phyloP scores from a whole-genome alignment of 176 grass and related monocot genomes.

The Echinochloa phyllopogon region DNA sequence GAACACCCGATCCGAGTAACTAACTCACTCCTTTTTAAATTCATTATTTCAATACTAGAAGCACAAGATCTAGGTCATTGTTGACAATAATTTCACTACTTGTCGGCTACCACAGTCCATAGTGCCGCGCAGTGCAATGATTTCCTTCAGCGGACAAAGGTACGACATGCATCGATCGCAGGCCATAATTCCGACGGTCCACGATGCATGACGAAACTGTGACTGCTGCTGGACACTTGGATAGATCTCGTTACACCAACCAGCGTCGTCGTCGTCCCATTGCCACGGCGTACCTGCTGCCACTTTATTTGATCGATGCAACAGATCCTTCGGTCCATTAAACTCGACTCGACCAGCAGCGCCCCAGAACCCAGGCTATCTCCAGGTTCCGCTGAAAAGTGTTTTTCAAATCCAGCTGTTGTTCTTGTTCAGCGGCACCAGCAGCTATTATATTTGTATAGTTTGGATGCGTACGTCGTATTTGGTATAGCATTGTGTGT shows the following conservation, averaged over 20 bases:
- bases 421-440: not conserved
- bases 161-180: not conserved
- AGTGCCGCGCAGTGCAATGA: not conserved
- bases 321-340: slow-evolving; percentile 45
- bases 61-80: not conserved
- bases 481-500: not conserved
- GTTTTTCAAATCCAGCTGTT: not conserved
- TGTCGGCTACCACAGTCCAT: not conserved
- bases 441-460: not conserved
- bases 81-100: not conserved
- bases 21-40: not conserved
- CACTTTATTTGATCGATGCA: slow-evolving; percentile 28
- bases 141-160: slow-evolving; percentile 9
- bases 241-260: slow-evolving; percentile 29
- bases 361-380: no score
- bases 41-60: not conserved
- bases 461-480: not conserved
- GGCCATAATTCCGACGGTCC: not conserved
- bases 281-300: slow-evolving; percentile 6
- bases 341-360: not conserved
- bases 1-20: not conserved
- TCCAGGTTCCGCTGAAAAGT: not conserved
- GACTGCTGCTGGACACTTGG: not conserved
- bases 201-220: slow-evolving; percentile 20
- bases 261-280: slow-evolving; percentile 5